A percentile compares a stretch with the other conserved stretches of the same genome.
These are phyloP conservation scores for Quercus agrifolia DNA, from an alignment of 306 rosid genomes.

Conservation along the genomic window DNA sequence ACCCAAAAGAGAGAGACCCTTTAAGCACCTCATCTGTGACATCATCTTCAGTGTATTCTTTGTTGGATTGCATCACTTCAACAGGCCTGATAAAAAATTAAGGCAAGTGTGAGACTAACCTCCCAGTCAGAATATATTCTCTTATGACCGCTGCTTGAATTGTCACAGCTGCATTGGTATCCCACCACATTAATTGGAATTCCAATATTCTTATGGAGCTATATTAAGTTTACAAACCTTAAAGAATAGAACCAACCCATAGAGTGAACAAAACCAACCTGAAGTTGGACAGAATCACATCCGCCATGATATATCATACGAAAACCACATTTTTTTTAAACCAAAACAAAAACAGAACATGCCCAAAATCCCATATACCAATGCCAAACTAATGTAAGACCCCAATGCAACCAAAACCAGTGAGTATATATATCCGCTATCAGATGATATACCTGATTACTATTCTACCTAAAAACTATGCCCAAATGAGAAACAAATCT, in stretches of 20 bases:
- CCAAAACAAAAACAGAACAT: neutral
- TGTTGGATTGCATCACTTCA: conserved; percentile 78
- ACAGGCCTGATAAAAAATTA: conserved; percentile 47
- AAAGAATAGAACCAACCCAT: neutral
- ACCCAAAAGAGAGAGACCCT: conserved; percentile 48
- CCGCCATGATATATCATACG: neutral
- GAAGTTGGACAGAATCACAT: neutral
- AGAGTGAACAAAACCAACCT: neutral
- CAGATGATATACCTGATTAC: neutral
- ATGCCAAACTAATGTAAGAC: neutral
- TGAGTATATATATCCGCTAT: neutral
- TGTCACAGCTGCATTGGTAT: neutral
- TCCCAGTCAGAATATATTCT: neutral
- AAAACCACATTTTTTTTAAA: neutral
- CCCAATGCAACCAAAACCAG: neutral
- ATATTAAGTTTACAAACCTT: neutral
- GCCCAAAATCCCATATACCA: neutral
- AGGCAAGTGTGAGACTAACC: neutral
- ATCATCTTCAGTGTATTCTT: conserved; percentile 78
- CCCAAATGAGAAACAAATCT: neutral
- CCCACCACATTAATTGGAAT: neutral
- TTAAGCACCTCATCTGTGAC: conserved; percentile 57
- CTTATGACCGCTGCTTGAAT: neutral
- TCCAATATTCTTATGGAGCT: neutral
- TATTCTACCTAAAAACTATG: neutral